phyloP scores from a whole-genome alignment of 257 asterid species.

The Gynochthodes officinalis region DNA sequence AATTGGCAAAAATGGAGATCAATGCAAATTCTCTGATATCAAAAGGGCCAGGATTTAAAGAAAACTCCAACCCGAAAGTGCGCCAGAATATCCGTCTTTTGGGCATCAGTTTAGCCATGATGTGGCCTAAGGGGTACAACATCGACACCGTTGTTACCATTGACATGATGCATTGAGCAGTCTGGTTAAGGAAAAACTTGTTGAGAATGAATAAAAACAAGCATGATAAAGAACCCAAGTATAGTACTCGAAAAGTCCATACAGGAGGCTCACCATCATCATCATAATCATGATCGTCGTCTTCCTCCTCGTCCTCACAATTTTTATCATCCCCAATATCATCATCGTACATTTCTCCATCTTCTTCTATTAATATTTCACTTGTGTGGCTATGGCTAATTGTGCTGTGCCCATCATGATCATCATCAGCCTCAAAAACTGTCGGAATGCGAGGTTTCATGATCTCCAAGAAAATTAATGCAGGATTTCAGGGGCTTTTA shows the following conservation, averaged over 20 bases:
- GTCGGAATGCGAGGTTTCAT: background rate
- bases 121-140: slow-evolving; percentile 38
- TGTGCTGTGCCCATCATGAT: background rate
- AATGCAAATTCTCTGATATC: slow-evolving; percentile 50
- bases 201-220: slow-evolving; percentile 35
- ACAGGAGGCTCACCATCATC: slow-evolving; percentile 25
- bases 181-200: slow-evolving; percentile 41
- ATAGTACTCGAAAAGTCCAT: slow-evolving; percentile 62
- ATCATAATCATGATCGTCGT: slow-evolving; percentile 8
- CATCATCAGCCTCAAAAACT: background rate
- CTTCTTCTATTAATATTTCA: background rate
- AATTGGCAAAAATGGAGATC: slow-evolving; percentile 59
- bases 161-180: slow-evolving; percentile 50
- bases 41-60: slow-evolving; percentile 57
- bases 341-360: background rate
- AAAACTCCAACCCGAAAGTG: slow-evolving; percentile 44
- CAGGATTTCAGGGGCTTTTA: no score
- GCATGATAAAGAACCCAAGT: slow-evolving; percentile 51
- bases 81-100: slow-evolving; percentile 37
- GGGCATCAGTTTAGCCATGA: slow-evolving; percentile 49
- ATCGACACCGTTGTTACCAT: slow-evolving; percentile 34
- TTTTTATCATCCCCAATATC: background rate
- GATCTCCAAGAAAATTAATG: background rate
- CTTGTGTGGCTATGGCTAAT: background rate
- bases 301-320: background rate